A percentile compares a stretch with the other conserved stretches of the same genome.
These are phyloP conservation scores for Cadophora sp. DNA, from an alignment of 2,329 filamentous ascomycete species.

Conservation along the genomic window DNA sequence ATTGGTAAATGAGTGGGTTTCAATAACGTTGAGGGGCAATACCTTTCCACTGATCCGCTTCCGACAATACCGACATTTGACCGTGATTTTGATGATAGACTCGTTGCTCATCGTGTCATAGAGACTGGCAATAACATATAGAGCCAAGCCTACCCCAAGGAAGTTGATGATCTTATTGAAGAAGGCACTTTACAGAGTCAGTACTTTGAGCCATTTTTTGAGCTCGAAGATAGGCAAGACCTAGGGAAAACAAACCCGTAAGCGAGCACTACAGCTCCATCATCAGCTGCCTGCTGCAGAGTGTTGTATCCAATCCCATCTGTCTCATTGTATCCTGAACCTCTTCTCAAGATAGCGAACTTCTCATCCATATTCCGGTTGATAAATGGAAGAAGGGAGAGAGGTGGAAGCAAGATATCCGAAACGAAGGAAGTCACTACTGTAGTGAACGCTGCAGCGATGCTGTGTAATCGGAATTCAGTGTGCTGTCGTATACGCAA, in stretches of 20 bases:
- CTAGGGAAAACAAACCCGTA: slow-evolving; percentile 61
- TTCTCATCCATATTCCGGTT: slow-evolving; percentile 77
- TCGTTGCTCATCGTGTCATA: slow-evolving; percentile 67
- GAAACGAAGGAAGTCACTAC: slow-evolving; percentile 76
- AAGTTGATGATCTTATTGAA: slow-evolving; percentile 71
- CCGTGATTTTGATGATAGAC: slow-evolving; percentile 72
- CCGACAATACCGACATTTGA: slow-evolving; percentile 72
- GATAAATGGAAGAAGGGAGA: slow-evolving; percentile 72
- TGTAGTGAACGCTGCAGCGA: slow-evolving; percentile 74
- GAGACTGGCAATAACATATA: slow-evolving; percentile 67
- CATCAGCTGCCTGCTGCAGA: slow-evolving; percentile 69
- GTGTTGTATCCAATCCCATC: slow-evolving; percentile 68
- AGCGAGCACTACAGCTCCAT: slow-evolving; percentile 75
- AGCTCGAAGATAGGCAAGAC: not conserved
- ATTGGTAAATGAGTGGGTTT: slow-evolving; percentile 14
- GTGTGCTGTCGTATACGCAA: not conserved
- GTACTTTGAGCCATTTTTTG: not conserved
- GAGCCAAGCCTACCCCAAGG: slow-evolving; percentile 65
- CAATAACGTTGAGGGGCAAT: not conserved
- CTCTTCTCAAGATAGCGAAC: slow-evolving; percentile 68
- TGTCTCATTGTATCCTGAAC: slow-evolving; percentile 56
- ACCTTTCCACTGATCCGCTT: slow-evolving; percentile 70
- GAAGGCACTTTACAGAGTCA: slow-evolving; percentile 55
- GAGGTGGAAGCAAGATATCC: slow-evolving; percentile 72
- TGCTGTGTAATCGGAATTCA: slow-evolving; percentile 48